Evolutionary conservation across 1,284 basidiomycete genomes (phyloP), one percentile per base, ranked within the genome.

Genomic region (Caloboletus firmus): DNA sequence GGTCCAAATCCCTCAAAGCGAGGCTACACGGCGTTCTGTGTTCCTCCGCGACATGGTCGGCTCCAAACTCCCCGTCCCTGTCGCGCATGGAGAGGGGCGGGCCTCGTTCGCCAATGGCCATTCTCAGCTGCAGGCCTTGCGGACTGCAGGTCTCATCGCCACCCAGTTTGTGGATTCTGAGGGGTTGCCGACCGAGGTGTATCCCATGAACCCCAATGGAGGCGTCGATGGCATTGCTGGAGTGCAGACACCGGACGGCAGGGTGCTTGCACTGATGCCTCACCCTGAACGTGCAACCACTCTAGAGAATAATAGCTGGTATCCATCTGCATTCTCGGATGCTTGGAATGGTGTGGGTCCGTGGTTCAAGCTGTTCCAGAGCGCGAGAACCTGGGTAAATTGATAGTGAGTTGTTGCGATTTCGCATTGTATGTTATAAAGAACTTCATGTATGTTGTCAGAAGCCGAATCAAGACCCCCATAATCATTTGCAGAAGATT

Each of bases 181-280:
- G 1, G 88, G 89, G 8, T 51, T 66, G 35, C 80, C 86, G 11
- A 92, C 95, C 0, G 82, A 86, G 61, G 66, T 76, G 30, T 97
- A 97, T 71, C 95, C 95, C n/a, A 76, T 88, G 64, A 99, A 99
- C 74, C 96, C 97, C 30, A 99, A 99, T 71, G 96, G 97, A 37
- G 91, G 88, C 62, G 84, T 88, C 0, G 84, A 80, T 11, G 96
- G 94, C 18, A 84, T 98, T 53, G 91, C 95, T 11, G 96, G 94
- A 24, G 81, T 99, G 35, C 87, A 93, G 64, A 94, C 93, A 4
- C 79, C 83, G 4, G 81, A 89, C 62, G 96, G 96, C 15, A 82
- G 95, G 17, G 89, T 99, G 13, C 77, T 99, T 54, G 93, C 92
- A 8, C 74, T 99, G 64, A 99, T 99, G 97, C 96, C 96, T 28